A percentile compares a stretch with the other conserved stretches of the same genome.
These are phyloP conservation scores for Mortierella sp. DNA, from an alignment of 371 early-diverging fungal genomes.

Conservation along the genomic window DNA sequence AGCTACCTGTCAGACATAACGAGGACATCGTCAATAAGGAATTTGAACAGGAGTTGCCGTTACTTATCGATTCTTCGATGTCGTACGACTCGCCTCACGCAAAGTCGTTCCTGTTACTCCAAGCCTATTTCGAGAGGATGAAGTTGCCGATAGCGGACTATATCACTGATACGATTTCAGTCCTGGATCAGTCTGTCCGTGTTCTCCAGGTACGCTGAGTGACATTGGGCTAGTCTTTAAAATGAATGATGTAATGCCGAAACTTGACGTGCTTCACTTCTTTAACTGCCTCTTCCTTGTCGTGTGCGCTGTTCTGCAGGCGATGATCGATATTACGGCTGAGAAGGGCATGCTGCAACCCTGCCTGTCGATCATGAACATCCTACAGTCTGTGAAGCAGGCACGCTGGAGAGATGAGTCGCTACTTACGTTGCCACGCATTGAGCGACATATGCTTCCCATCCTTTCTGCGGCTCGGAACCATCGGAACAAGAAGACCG, in stretches of 20 bases:
- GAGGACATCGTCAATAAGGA: conserved; percentile 89
- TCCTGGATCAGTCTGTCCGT: conserved; percentile 93
- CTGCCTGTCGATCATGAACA: conserved; percentile 73
- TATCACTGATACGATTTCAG: conserved; percentile 88
- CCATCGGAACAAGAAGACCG: conserved; percentile 5
- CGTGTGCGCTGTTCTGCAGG: conserved; percentile 62
- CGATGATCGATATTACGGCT: conserved; percentile 91
- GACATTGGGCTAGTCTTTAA: too few species aligned
- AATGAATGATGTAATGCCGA: too few species aligned
- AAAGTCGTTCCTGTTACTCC: conserved; percentile 90
- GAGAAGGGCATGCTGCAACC: conserved; percentile 75
- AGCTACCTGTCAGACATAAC: conserved; percentile 92
- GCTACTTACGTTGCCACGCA: conserved; percentile 75
- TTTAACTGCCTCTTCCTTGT: neutral
- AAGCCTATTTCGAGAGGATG: conserved; percentile 81
- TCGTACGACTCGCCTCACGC: conserved; percentile 86
- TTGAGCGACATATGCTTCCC: conserved; percentile 60
- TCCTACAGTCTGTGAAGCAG: conserved; percentile 92
- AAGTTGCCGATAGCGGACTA: conserved; percentile 88
- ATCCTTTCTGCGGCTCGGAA: conserved; percentile 17
- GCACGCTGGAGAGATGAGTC: conserved; percentile 86
- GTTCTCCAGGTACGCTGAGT: conserved; percentile 73
- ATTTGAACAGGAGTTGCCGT: conserved; percentile 72
- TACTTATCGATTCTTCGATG: conserved; percentile 61
- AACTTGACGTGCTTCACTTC: too few species aligned